Percentiles rank a stretch among this genome's conserved stretches.
Evolutionary conservation across 139 green algal species (phyloP).

Genomic region (Tetraselmis striata): DNA sequence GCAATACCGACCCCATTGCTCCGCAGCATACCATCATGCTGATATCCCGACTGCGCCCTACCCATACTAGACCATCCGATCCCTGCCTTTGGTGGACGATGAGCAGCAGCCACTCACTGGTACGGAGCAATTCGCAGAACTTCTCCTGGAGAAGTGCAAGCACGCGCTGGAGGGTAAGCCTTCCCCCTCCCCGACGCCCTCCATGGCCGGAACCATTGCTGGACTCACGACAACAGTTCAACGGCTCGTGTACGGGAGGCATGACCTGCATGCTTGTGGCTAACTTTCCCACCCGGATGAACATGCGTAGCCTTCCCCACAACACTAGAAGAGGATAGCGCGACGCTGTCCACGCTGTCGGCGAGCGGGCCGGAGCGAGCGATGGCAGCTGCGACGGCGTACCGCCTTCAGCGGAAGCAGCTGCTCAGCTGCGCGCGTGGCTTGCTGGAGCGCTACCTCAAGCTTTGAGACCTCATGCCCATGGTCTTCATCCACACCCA

Average conservation of each 20-base stretch:
- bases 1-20: neutral
- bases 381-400: conserved; percentile 22
- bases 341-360: neutral
- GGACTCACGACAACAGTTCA: neutral
- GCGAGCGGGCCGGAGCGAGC: neutral
- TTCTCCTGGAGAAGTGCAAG: neutral
- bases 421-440: conserved; percentile 13
- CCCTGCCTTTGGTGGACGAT: conserved; percentile 26
- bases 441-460: neutral
- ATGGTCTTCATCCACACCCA: too few species aligned
- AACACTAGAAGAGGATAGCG: conserved; percentile 6
- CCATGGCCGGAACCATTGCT: neutral
- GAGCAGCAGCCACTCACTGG: neutral
- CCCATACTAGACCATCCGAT: conserved; percentile 23
- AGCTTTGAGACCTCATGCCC: too few species aligned
- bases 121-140: neutral
- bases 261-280: conserved; percentile 5
- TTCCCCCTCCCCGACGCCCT: neutral
- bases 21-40: too few species aligned
- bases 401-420: conserved; percentile 29
- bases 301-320: conserved; percentile 7
- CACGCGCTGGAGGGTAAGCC: conserved; percentile 14
- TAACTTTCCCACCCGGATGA: neutral
- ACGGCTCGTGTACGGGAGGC: neutral
- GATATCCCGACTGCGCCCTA: too few species aligned